These are phyloP conservation scores for Eucalyptus cloeziana DNA, from an alignment of 345 rosid genomes.

Conservation along the genomic window DNA sequence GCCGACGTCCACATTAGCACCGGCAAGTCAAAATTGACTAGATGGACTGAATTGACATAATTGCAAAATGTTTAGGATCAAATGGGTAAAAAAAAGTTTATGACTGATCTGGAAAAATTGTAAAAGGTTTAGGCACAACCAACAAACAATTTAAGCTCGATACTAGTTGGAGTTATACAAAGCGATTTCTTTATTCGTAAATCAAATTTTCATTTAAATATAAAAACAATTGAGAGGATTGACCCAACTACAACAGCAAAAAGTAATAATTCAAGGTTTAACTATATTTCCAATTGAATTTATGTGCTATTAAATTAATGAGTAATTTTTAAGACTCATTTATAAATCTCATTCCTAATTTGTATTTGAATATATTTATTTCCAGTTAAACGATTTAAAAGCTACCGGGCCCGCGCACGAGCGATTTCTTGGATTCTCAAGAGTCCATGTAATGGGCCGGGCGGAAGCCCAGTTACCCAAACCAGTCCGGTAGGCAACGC, in stretches of 20 bases:
- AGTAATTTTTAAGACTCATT: background rate
- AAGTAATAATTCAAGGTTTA: background rate
- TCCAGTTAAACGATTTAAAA: background rate
- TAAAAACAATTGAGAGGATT: background rate
- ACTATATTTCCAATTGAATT: background rate
- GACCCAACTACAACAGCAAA: background rate
- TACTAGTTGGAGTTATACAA: background rate
- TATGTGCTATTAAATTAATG: background rate
- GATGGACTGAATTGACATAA: accelerated
- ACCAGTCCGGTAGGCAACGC: background rate
- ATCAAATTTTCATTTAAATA: background rate
- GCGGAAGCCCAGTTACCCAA: background rate
- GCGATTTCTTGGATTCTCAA: background rate
- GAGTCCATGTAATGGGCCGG: background rate
- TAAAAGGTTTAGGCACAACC: background rate
- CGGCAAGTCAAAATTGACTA: accelerated
- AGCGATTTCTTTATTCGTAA: background rate
- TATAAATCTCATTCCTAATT: background rate
- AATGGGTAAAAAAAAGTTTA: accelerated
- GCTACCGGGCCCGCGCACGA: background rate
- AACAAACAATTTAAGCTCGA: background rate
- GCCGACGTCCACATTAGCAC: accelerated
- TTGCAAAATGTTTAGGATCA: accelerated
- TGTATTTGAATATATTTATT: background rate
- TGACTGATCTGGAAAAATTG: accelerated